Base-by-base conservation (phyloP, 2,329 filamentous ascomycete species). In the Myrmaecium sp. region DNA sequence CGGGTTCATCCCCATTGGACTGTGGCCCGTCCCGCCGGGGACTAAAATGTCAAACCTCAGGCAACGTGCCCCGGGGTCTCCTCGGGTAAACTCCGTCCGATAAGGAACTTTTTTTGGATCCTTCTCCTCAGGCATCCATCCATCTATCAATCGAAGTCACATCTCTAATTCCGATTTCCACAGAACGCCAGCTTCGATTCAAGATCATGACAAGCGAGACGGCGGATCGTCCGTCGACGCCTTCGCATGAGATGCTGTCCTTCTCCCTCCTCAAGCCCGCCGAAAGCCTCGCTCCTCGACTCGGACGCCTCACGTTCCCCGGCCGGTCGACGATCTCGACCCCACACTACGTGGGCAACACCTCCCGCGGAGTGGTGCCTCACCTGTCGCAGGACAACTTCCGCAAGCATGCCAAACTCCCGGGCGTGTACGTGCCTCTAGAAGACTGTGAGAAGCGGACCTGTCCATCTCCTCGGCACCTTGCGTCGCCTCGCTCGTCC, bases 341-440 rank as follows among this genome's bases (percentile, higher is more conserved):
- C 16, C 89, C 89, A 22, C 76, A 78, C 46, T 92, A 77, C 49
- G 58, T 93, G 31, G 74, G 71, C 26, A 62, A 78, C 37, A 78
- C 79, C 3, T 94, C 89, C 17, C 69, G 89, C 42, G 89, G 89
- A 13, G 69, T 69, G 2, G 60, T 95, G 18, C 83, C 89, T 27
- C 89, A 98, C 55, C 55, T 98, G 36, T 79, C 84, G 3, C 84
- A 83, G 20, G 89, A 98, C 57, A 77, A 77, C 33, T 60, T 89
- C 36, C 49, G 55, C 21, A 73, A 69, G 29, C 61, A 76, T 41
- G 72, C 74, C 1, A 48, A 64, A 4, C 60, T 91, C 32, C 58
- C 60, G 15, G 78, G 77, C 14, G 62, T 80, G 3, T 92, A 92
- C 46, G 60, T 89, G 42, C 80, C 77, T 1, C 57, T 95, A 15